Percentiles rank a stretch among this genome's conserved stretches.
Conservation (phyloP, 352 stramenopile genomes). For the Phytophthora hybrid region DNA sequence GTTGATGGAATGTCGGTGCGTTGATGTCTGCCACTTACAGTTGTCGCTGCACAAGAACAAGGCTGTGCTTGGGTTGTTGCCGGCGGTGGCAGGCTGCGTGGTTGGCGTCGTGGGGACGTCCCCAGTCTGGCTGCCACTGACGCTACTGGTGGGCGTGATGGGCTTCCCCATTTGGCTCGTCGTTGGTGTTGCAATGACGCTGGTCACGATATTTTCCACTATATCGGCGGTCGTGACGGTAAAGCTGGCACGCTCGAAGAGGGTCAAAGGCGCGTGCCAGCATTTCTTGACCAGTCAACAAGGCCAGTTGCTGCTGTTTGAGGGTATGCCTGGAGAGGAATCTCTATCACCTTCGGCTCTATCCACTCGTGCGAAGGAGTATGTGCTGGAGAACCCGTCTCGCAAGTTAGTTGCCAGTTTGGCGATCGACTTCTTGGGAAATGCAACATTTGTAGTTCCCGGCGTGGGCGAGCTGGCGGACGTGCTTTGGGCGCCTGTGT, state of each 20-base stretch:
- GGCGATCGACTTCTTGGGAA: conserved; percentile 91
- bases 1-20: neutral
- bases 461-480: conserved; percentile 91
- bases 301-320: conserved; percentile 72
- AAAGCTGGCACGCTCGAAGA: conserved; percentile 57
- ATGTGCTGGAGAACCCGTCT: conserved; percentile 65
- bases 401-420: conserved; percentile 78
- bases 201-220: conserved; percentile 55
- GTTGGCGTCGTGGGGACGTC: conserved; percentile 54
- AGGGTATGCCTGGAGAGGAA: conserved; percentile 50
- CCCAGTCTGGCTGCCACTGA: conserved; percentile 68
- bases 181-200: conserved; percentile 45
- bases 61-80: conserved; percentile 56
- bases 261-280: conserved; percentile 50
- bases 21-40: conserved; percentile 25
- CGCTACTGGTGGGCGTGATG: conserved; percentile 60
- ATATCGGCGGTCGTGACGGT: conserved; percentile 63
- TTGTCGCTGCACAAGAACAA: conserved; percentile 72
- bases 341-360: conserved; percentile 41
- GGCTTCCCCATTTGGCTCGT: conserved; percentile 74
- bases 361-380: conserved; percentile 41
- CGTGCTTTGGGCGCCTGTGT: conserved; percentile 92
- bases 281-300: conserved; percentile 61
- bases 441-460: conserved; percentile 88
- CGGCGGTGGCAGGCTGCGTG: conserved; percentile 53